A percentile compares a stretch with the other conserved stretches of the same genome.
Evolutionary conservation across 2,329 filamentous ascomycete species (phyloP).

Genomic region (Epichloe festucae): DNA sequence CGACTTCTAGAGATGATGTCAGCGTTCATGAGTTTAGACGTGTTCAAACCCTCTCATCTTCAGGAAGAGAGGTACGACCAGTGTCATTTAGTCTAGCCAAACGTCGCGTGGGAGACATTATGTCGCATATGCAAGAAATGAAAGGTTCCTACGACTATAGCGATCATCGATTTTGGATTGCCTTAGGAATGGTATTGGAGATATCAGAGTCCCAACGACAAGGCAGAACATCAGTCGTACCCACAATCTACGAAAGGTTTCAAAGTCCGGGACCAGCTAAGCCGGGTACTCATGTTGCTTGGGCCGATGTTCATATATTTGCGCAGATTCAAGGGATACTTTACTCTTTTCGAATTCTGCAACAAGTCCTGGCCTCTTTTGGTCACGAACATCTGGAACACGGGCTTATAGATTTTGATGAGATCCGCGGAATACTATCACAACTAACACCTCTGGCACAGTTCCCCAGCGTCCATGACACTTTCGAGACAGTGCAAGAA

Average conservation of each 20-base stretch:
- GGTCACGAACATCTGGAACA: background rate
- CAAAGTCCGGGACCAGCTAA: background rate
- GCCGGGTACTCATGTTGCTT: slow-evolving; percentile 19
- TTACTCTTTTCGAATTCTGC: slow-evolving; percentile 46
- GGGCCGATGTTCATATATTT: slow-evolving; percentile 47
- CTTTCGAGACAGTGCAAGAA: slow-evolving; percentile 2
- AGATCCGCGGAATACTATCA: slow-evolving; percentile 11
- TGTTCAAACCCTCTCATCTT: slow-evolving; percentile 17
- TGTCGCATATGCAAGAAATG: slow-evolving; percentile 1
- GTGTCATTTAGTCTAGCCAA: slow-evolving; percentile 4
- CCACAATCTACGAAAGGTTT: background rate
- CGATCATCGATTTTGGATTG: slow-evolving; percentile 11
- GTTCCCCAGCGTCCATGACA: slow-evolving; percentile 10
- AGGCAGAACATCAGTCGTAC: slow-evolving; percentile 7
- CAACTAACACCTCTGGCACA: slow-evolving; percentile 13
- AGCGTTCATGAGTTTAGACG: slow-evolving; percentile 25
- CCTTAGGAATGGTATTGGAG: slow-evolving; percentile 13
- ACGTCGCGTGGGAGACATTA: slow-evolving; percentile 9
- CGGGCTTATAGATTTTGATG: background rate
- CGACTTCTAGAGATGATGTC: background rate
- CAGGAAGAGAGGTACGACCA: slow-evolving; percentile 14
- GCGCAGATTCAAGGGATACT: slow-evolving; percentile 47
- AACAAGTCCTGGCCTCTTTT: slow-evolving; percentile 19
- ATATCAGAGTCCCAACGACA: slow-evolving; percentile 16
- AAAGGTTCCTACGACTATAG: slow-evolving; percentile 7